phyloP scores from a whole-genome alignment of 192 early-diverging fungal species.

The Jimgerdemannia flammicorona region DNA sequence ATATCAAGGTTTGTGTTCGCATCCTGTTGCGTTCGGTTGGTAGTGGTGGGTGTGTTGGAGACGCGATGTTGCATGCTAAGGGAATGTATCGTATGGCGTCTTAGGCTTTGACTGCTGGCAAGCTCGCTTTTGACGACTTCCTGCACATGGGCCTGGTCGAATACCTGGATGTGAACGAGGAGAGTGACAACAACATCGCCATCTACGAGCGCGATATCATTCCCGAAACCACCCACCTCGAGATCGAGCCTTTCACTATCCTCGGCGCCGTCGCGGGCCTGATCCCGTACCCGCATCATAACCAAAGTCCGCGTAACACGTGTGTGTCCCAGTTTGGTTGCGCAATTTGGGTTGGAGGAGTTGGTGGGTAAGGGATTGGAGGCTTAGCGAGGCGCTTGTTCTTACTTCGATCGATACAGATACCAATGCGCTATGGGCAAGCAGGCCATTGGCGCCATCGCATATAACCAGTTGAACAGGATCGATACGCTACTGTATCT shows the following conservation, averaged over 20 bases:
- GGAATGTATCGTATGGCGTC: too few species aligned
- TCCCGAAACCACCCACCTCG: conserved; percentile 87
- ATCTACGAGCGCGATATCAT: conserved; percentile 84
- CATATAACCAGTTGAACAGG: conserved; percentile 90
- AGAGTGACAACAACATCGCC: conserved; percentile 94
- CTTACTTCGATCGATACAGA: neutral
- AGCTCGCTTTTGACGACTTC: conserved; percentile 87
- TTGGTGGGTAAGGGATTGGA: too few species aligned
- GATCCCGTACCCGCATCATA: conserved; percentile 98
- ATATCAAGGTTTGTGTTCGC: conserved; percentile 47
- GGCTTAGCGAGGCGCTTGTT: too few species aligned
- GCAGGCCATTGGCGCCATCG: conserved; percentile 97
- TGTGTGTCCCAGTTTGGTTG: conserved; percentile 5
- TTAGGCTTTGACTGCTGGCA: conserved; percentile 43
- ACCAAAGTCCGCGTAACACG: conserved; percentile 97
- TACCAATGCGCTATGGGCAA: conserved; percentile 99
- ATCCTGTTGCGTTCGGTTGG: too few species aligned
- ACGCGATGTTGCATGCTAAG: too few species aligned
- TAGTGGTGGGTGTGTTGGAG: neutral
- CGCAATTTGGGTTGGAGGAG: too few species aligned
- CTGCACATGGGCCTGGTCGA: conserved; percentile 87
- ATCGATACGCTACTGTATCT: conserved; percentile 95
- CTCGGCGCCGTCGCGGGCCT: conserved; percentile 96
- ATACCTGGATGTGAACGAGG: conserved; percentile 97
- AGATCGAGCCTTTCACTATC: conserved; percentile 95